Conservation (phyloP, 306 rosid species). For the Medicago truncatula region DNA sequence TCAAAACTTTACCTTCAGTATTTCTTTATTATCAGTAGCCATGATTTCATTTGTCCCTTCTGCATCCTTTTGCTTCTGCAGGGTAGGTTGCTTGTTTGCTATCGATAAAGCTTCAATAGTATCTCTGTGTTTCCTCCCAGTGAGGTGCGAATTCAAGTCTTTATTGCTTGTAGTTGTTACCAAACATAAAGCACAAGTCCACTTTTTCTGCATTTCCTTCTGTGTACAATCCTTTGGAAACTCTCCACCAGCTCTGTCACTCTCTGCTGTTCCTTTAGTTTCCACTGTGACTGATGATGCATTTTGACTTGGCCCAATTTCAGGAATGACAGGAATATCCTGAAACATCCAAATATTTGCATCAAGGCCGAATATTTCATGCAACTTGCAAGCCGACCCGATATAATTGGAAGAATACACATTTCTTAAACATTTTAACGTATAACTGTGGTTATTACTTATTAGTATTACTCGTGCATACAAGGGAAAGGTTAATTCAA, state of each 20-base stretch:
- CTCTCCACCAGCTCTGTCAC: constrained; percentile 31
- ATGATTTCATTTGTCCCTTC: constrained; percentile 37
- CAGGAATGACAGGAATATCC: constrained; percentile 32
- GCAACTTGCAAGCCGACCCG: neutral
- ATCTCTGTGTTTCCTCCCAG: constrained; percentile 46
- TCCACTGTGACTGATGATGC: constrained; percentile 7
- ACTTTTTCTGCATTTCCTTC: constrained; percentile 50
- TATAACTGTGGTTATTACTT: neutral
- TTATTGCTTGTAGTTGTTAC: constrained; percentile 5
- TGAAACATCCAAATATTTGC: constrained; percentile 39
- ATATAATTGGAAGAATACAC: neutral
- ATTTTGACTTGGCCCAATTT: constrained; percentile 28
- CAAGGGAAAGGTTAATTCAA: neutral
- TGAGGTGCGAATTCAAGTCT: constrained; percentile 35
- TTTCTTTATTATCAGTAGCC: constrained; percentile 3
- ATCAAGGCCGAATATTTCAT: neutral
- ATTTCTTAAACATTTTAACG: neutral
- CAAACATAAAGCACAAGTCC: constrained; percentile 57
- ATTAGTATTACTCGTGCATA: neutral
- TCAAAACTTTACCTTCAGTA: neutral
- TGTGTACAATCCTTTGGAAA: constrained; percentile 26
- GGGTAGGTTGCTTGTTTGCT: constrained; percentile 24
- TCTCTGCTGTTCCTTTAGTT: neutral
- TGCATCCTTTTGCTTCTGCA: neutral
- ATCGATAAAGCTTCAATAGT: constrained; percentile 43